phyloP scores from a whole-genome alignment of 768 basidiomycete species.

The Calocybe indica region DNA sequence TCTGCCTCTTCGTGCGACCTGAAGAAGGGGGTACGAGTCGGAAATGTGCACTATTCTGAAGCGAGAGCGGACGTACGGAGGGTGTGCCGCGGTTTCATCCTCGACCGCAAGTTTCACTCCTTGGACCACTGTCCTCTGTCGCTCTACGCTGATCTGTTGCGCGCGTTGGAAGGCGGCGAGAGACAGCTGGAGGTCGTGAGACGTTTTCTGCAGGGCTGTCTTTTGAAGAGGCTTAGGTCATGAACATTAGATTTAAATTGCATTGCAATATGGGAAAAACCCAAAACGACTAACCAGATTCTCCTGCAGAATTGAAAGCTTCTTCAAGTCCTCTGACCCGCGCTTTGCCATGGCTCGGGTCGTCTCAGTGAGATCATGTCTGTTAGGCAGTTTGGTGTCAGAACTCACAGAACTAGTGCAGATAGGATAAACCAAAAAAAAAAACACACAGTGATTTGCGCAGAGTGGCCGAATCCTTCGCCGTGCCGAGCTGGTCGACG shows the following conservation, averaged over 20 bases:
- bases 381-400: slow-evolving; percentile 19
- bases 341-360: slow-evolving; percentile 95
- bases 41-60: slow-evolving; percentile 1
- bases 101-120: slow-evolving; percentile 82
- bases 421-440: not conserved
- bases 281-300: slow-evolving; percentile 40
- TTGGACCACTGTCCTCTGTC: slow-evolving; percentile 85
- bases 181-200: slow-evolving; percentile 87
- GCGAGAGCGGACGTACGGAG: slow-evolving; percentile 15
- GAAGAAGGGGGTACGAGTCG: slow-evolving; percentile 10
- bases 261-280: not conserved
- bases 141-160: slow-evolving; percentile 84
- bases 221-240: slow-evolving; percentile 66
- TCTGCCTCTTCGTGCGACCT: slow-evolving; percentile 29
- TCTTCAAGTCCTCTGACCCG: slow-evolving; percentile 90
- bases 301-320: slow-evolving; percentile 63
- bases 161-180: slow-evolving; percentile 89
- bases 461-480: slow-evolving; percentile 70
- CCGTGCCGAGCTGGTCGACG: slow-evolving; percentile 93
- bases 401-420: slow-evolving; percentile 3
- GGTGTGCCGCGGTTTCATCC: slow-evolving; percentile 42
- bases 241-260: not conserved
- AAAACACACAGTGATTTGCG: slow-evolving; percentile 80
- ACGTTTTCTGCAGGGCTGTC: slow-evolving; percentile 84
- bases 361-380: slow-evolving; percentile 91